A percentile compares a stretch with the other conserved stretches of the same genome.
Evolutionary conservation across 768 basidiomycete genomes (phyloP).

Genomic region (Boletus reticuloceps): DNA sequence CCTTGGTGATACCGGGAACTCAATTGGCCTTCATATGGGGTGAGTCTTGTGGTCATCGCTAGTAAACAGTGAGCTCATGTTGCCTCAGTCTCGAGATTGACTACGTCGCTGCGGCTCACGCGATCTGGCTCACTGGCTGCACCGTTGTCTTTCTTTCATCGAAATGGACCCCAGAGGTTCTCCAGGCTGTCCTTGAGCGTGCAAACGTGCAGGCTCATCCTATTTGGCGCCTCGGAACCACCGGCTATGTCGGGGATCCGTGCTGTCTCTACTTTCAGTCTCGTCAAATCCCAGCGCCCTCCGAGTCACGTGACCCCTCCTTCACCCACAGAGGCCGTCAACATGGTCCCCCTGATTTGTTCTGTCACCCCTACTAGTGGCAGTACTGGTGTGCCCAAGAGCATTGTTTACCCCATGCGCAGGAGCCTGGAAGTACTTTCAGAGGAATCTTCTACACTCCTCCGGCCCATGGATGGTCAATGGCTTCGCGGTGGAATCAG

Average conservation of each 20-base stretch:
- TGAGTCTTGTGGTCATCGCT: background rate
- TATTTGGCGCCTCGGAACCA: conserved; percentile 21
- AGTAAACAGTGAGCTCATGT: background rate
- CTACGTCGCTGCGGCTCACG: conserved; percentile 30
- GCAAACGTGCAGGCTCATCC: conserved; percentile 20
- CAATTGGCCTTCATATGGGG: conserved; percentile 30
- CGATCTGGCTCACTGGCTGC: conserved; percentile 27
- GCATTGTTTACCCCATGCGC: conserved; percentile 31
- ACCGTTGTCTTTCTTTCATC: conserved; percentile 29
- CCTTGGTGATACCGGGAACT: conserved; percentile 12
- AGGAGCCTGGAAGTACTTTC: conserved; percentile 22
- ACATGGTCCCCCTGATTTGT: conserved; percentile 22
- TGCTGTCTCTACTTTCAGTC: conserved; percentile 17
- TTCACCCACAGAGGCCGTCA: conserved; percentile 16
- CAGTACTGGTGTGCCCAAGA: conserved; percentile 32
- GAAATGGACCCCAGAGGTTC: conserved; percentile 30
- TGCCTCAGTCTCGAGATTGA: conserved; percentile 27
- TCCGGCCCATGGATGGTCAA: conserved; percentile 28
- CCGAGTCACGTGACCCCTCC: conserved; percentile 14
- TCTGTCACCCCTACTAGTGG: conserved; percentile 30
- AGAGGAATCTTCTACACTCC: conserved; percentile 29
- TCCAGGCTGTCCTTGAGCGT: conserved; percentile 22
- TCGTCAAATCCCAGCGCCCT: conserved; percentile 8
- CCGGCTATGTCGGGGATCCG: conserved; percentile 4
- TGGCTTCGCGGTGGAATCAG: conserved; percentile 34